phyloP scores from a whole-genome alignment of 2,329 filamentous ascomycete genomes.

The Aspergillus felis region DNA sequence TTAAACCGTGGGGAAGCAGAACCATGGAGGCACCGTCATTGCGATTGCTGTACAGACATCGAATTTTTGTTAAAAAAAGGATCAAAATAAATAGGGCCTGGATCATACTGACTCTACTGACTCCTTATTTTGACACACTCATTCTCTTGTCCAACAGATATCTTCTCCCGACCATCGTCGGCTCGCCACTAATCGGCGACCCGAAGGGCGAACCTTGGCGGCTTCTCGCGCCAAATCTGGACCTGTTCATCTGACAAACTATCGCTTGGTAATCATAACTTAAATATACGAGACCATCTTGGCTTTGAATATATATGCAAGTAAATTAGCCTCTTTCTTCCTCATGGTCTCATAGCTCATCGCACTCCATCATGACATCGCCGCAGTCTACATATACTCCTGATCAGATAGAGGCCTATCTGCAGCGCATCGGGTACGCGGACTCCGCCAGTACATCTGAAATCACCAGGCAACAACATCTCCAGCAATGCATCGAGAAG shows the following conservation, averaged over 20 bases:
- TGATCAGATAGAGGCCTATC: conserved; percentile 35
- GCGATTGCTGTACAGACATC: background rate
- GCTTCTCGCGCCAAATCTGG: background rate
- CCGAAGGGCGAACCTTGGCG: background rate
- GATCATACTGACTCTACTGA: background rate
- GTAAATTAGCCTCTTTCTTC: background rate
- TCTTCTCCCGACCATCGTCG: background rate
- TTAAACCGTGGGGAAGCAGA: background rate
- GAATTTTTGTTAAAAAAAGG: background rate
- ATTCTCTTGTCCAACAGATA: background rate
- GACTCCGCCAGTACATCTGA: conserved; percentile 10
- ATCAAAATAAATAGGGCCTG: background rate
- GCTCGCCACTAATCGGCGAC: background rate
- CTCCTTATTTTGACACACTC: background rate
- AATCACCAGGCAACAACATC: conserved; percentile 20
- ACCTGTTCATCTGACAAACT: background rate
- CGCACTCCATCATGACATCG: background rate
- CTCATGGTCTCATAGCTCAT: background rate
- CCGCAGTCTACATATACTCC: conserved; percentile 27
- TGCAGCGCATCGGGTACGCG: conserved; percentile 28
- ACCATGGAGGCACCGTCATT: background rate
- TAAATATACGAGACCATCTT: background rate
- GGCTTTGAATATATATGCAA: background rate
- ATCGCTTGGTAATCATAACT: background rate
- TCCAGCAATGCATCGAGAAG: conserved; percentile 23